These are phyloP conservation scores for Saposhnikovia divaricata DNA, from an alignment of 129 eudicot genomes.

Conservation along the genomic window DNA sequence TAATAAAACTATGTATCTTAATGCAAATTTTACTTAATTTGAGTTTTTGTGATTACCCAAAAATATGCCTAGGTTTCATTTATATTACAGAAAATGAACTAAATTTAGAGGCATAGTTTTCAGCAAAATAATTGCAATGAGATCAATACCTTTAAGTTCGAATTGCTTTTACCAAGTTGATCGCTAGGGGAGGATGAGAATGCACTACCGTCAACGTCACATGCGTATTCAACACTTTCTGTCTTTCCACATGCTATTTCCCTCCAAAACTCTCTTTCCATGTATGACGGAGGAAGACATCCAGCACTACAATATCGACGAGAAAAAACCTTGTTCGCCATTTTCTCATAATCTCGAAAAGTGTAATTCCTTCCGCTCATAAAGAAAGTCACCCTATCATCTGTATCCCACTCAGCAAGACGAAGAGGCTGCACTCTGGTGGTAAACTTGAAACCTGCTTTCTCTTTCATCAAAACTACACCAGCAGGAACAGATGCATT, in stretches of 20 bases:
- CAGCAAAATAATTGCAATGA: conserved; percentile 1
- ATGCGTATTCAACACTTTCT: conserved; percentile 95
- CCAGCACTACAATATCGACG: conserved; percentile 88
- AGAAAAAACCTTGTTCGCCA: conserved; percentile 97
- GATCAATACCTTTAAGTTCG: conserved; percentile 80
- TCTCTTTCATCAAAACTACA: conserved; percentile 73
- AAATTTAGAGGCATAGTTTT: not conserved
- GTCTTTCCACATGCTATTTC: conserved; percentile 89
- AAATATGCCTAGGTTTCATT: not conserved
- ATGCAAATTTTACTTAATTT: not conserved
- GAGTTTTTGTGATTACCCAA: not conserved
- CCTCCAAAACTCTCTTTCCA: conserved; percentile 97
- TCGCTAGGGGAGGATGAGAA: conserved; percentile 89
- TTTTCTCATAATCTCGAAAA: conserved; percentile 96
- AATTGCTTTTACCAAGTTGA: conserved; percentile 90
- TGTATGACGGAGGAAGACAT: conserved; percentile 74
- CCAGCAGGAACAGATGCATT: conserved; percentile 98
- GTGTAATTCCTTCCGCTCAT: conserved; percentile 99
- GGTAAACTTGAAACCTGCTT: conserved; percentile 78
- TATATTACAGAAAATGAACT: not conserved
- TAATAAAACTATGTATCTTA: not conserved
- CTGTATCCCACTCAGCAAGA: conserved; percentile 93
- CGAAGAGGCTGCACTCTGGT: conserved; percentile 97
- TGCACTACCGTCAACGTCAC: conserved; percentile 99
- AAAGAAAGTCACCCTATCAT: conserved; percentile 88